Conservation (phyloP, 768 basidiomycete species). For the Boletus pseudo-olivaceus region DNA sequence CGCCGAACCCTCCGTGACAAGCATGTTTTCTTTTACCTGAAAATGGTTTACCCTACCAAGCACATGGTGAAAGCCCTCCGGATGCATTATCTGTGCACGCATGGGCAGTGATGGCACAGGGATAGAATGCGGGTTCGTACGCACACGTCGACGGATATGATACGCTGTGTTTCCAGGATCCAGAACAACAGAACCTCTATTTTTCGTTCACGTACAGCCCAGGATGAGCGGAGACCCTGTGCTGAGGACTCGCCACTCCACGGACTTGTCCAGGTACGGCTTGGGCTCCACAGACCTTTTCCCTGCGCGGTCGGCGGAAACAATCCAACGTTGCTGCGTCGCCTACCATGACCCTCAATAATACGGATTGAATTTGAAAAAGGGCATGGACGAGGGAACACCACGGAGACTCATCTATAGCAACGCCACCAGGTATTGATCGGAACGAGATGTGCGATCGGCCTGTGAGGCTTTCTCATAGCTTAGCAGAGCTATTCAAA, state of each 20-base stretch:
- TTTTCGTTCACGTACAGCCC: not conserved
- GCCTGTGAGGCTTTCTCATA: conserved; percentile 7
- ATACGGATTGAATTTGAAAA: conserved; percentile 21
- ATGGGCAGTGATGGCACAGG: conserved; percentile 11
- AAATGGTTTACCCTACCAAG: not conserved
- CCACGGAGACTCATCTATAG: conserved; percentile 22
- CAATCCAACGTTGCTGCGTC: conserved; percentile 15
- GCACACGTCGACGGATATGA: conserved; percentile 20
- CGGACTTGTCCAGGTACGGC: conserved; percentile 15
- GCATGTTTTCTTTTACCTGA: not conserved
- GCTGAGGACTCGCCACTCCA: conserved; percentile 14
- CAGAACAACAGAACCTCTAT: not conserved
- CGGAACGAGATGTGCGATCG: conserved; percentile 25
- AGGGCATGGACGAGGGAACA: conserved; percentile 18
- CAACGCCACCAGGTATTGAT: conserved; percentile 25
- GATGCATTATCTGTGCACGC: not conserved
- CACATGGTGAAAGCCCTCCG: conserved; percentile 5
- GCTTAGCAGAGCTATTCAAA: conserved; percentile 1
- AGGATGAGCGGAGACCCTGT: conserved; percentile 19
- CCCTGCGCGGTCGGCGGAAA: conserved; percentile 7
- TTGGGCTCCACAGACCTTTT: conserved; percentile 18
- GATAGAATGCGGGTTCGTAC: conserved; percentile 7
- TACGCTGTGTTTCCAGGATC: conserved; percentile 4
- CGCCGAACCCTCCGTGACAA: not conserved
- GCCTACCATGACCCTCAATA: conserved; percentile 16